Evolutionary conservation across 352 stramenopile genomes (phyloP), one percentile per base, ranked within the genome.

Genomic region (Globisporangium irregulare): DNA sequence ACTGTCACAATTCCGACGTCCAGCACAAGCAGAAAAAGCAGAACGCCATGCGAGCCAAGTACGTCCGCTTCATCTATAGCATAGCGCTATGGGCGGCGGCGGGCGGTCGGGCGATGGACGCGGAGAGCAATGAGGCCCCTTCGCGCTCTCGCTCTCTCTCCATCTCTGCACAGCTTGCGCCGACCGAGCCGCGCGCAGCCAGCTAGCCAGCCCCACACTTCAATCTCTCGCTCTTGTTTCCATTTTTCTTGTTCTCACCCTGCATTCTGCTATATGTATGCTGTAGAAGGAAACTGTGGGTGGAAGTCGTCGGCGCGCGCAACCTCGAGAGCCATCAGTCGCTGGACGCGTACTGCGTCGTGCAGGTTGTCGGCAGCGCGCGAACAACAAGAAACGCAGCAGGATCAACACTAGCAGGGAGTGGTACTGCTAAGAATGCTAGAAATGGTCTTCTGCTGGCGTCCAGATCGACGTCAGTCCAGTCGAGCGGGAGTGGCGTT

Each of bases 261-360:
- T 20, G 14, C 9, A 27, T 25, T 60, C 27, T 38, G 48, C 18
- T 32, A 29, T 14, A 2, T 10, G 12, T 58, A 8, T 69, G n/a
- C 20, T 29, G 36, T 59, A 82, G 77, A 57, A 77, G 69, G 25
- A 74, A 69, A 73, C 73, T 94, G 70, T 86, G 79, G 41, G 76
- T 93, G 24, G 79, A 93, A 64, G 76, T 93, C 34, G 76, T 91
- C n/a, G 75, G 78, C 50, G 86, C 86, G 51, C 74, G 86, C 34
- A 92, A 92, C 66, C 75, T 93, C 54, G 82, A 90, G 73, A 85
- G 74, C 55, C 66, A 69, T 9, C 71, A 89, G 64, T 79, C 75
- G 1, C 70, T 91, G 41, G 86, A 92, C 65, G 80, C 82, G 41
- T 92, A 91, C 62, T 93, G 85, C 68, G 71, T 91, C 48, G 66